phyloP scores from a whole-genome alignment of 768 basidiomycete genomes.

The Tylopilus plumbeoviolaceoides region DNA sequence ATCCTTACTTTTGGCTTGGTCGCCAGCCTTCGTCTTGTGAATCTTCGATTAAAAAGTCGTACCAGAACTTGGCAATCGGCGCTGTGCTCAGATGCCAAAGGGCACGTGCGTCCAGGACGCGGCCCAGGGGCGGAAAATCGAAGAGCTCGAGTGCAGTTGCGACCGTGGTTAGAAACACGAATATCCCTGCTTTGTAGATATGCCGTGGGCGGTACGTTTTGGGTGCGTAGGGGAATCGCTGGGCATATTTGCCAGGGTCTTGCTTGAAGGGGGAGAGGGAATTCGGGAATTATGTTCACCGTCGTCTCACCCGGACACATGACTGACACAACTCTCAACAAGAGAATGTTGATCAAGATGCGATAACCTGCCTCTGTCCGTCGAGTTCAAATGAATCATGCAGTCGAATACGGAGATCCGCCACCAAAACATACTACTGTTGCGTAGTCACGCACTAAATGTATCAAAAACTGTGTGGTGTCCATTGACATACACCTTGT shows the following conservation, averaged over 20 bases:
- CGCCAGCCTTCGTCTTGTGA: constrained; percentile 68
- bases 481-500: no score
- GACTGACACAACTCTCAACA: background rate
- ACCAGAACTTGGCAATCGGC: constrained; percentile 78
- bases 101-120: constrained; percentile 85
- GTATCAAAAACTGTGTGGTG: background rate
- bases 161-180: constrained; percentile 66
- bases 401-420: no score
- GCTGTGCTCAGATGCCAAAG: constrained; percentile 90
- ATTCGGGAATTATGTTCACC: constrained; percentile 3
- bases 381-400: no score
- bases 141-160: constrained; percentile 82
- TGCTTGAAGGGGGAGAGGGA: constrained; percentile 43
- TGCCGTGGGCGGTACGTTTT: constrained; percentile 57
- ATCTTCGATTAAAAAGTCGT: constrained; percentile 76
- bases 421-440: background rate
- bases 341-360: background rate
- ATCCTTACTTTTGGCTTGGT: constrained; percentile 32
- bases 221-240: constrained; percentile 51
- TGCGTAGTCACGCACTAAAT: background rate
- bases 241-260: no score
- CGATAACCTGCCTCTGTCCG: background rate
- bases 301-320: background rate
- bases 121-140: constrained; percentile 80
- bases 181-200: constrained; percentile 48